These are phyloP conservation scores for Penstemon davidsonii DNA, from an alignment of 257 asterid species.

Conservation along the genomic window DNA sequence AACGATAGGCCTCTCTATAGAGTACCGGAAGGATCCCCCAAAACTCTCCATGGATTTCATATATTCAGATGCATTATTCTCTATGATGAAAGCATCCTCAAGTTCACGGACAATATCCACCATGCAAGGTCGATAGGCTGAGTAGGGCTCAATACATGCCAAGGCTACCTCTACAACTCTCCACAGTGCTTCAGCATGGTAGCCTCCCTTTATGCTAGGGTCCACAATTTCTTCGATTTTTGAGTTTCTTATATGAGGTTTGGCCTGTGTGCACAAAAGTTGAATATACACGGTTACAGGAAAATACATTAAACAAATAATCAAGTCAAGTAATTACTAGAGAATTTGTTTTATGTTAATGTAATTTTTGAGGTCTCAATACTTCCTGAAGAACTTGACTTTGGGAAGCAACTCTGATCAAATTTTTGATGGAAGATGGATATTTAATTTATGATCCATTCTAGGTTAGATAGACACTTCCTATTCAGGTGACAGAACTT, in stretches of 20 bases:
- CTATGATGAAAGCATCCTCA: constrained; percentile 68
- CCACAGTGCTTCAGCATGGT: constrained; percentile 54
- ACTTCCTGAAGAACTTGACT: not conserved
- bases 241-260: constrained; percentile 71
- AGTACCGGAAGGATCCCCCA: constrained; percentile 80
- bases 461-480: not conserved
- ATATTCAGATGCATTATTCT: constrained; percentile 46
- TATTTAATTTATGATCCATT: not conserved
- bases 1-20: constrained; percentile 65
- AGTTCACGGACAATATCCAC: constrained; percentile 83
- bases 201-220: constrained; percentile 43
- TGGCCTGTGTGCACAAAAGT: constrained; percentile 51
- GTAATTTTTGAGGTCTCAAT: not conserved
- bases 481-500: not conserved
- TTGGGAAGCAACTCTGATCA: not conserved
- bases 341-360: not conserved
- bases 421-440: not conserved
- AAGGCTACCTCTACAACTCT: constrained; percentile 76
- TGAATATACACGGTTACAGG: constrained; percentile 2
- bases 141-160: constrained; percentile 85
- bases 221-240: constrained; percentile 65
- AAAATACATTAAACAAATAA: not conserved
- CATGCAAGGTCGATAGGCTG: constrained; percentile 82
- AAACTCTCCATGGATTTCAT: constrained; percentile 52
- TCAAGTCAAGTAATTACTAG: not conserved